These are phyloP conservation scores for Calocybe cyanea DNA, from an alignment of 768 basidiomycete species.

Conservation along the genomic window DNA sequence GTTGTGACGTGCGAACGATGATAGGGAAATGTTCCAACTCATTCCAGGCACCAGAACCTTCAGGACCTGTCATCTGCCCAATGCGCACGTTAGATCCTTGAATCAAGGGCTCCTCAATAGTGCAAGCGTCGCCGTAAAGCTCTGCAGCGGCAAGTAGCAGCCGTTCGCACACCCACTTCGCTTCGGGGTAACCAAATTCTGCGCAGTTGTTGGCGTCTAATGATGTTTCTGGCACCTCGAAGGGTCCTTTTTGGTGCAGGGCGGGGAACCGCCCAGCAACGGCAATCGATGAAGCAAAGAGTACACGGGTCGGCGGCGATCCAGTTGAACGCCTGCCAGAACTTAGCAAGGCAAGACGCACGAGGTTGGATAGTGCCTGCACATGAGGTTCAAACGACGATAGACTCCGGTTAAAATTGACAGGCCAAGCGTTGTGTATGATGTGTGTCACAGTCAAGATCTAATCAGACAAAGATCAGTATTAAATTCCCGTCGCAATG, in stretches of 20 bases:
- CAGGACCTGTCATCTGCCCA: slow-evolving; percentile 34
- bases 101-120: slow-evolving; percentile 15
- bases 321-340: slow-evolving; percentile 14
- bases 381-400: slow-evolving; percentile 41
- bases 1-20: slow-evolving; percentile 26
- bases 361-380: slow-evolving; percentile 28
- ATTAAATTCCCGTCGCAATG: not conserved
- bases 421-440: slow-evolving; percentile 38
- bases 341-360: slow-evolving; percentile 22
- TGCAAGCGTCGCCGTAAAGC: slow-evolving; percentile 19
- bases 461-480: slow-evolving; percentile 12
- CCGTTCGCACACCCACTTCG: slow-evolving; percentile 37
- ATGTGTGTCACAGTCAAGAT: slow-evolving; percentile 26
- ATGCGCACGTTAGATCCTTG: slow-evolving; percentile 26
- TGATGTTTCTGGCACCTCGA: slow-evolving; percentile 28
- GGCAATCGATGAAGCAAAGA: slow-evolving; percentile 36
- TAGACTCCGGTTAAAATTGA: slow-evolving; percentile 39
- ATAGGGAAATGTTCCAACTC: slow-evolving; percentile 34
- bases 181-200: slow-evolving; percentile 29
- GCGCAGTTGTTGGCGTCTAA: slow-evolving; percentile 23
- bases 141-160: slow-evolving; percentile 25
- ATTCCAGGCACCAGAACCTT: slow-evolving; percentile 34
- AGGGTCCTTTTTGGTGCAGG: slow-evolving; percentile 22
- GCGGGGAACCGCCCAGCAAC: slow-evolving; percentile 29
- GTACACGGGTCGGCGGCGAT: slow-evolving; percentile 22